Evolutionary conservation across 176 grass and related monocot species (phyloP).

Genomic region (Olyra latifolia): DNA sequence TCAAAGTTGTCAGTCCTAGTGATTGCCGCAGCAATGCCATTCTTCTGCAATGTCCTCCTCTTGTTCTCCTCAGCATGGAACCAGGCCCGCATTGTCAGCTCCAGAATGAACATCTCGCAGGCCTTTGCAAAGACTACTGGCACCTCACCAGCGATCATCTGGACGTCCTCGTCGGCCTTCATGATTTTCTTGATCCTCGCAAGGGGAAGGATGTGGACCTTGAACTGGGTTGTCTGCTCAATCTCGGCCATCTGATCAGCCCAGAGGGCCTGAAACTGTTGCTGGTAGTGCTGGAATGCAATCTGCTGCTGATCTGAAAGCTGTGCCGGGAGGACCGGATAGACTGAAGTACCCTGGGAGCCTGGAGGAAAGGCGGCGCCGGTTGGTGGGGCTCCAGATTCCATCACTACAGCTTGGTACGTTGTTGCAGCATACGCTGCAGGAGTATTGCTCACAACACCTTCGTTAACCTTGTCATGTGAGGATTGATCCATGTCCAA

Average conservation of each 20-base stretch:
- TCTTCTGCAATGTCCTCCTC: conserved; percentile 60
- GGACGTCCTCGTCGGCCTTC: conserved; percentile 68
- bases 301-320: conserved; percentile 33
- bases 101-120: conserved; percentile 77
- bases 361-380: conserved; percentile 12
- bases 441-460: conserved; percentile 9
- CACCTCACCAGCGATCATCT: conserved; percentile 61
- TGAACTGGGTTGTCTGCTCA: conserved; percentile 46
- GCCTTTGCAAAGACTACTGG: conserved; percentile 64
- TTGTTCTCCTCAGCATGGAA: conserved; percentile 54
- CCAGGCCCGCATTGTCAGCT: conserved; percentile 61
- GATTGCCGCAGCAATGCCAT: conserved; percentile 47
- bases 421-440: conserved; percentile 32
- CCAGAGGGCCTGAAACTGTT: conserved; percentile 57
- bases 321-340: neutral
- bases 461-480: conserved; percentile 28
- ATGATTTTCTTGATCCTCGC: conserved; percentile 84
- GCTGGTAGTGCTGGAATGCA: conserved; percentile 45
- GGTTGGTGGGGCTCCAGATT: conserved; percentile 22
- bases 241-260: conserved; percentile 52
- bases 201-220: conserved; percentile 53
- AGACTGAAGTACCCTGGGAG: conserved; percentile 16
- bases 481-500: conserved; percentile 57
- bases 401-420: conserved; percentile 37
- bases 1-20: conserved; percentile 54